phyloP scores from a whole-genome alignment of 768 basidiomycete species.

The Zangia roseola region DNA sequence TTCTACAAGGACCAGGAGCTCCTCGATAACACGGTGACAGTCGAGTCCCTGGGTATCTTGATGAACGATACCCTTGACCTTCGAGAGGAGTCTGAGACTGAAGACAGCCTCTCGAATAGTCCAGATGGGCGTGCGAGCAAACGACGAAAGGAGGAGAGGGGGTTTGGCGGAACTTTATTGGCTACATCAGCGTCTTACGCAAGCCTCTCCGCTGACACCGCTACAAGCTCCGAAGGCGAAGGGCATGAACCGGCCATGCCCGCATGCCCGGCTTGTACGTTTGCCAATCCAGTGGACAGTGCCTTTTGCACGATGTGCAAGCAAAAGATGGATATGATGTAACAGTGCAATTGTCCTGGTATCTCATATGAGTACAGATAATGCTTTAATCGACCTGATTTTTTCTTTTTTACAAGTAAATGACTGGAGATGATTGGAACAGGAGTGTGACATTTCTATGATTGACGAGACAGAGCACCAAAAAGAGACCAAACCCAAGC shows the following conservation, averaged over 20 bases:
- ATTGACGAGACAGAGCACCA: slow-evolving; percentile 29
- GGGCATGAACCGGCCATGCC: slow-evolving; percentile 35
- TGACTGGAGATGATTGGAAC: slow-evolving; percentile 12
- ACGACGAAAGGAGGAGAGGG: slow-evolving; percentile 55
- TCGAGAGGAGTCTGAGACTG: slow-evolving; percentile 58
- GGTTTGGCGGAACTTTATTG: slow-evolving; percentile 74
- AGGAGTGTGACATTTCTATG: slow-evolving; percentile 29
- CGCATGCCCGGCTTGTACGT: slow-evolving; percentile 62
- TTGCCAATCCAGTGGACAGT: slow-evolving; percentile 46
- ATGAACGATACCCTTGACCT: slow-evolving; percentile 68
- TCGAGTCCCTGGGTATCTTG: slow-evolving; percentile 55
- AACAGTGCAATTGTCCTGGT: slow-evolving; percentile 24
- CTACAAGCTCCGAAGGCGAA: slow-evolving; percentile 35
- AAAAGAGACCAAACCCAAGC: slow-evolving; percentile 22
- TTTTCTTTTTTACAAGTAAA: slow-evolving; percentile 24
- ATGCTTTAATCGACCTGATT: slow-evolving; percentile 32
- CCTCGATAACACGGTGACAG: slow-evolving; percentile 51
- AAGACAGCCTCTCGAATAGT: slow-evolving; percentile 51
- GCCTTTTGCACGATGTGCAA: slow-evolving; percentile 48
- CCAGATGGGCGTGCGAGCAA: slow-evolving; percentile 43
- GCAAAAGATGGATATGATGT: slow-evolving; percentile 26
- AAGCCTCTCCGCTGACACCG: slow-evolving; percentile 29
- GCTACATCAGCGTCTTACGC: slow-evolving; percentile 39
- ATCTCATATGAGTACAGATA: slow-evolving; percentile 35
- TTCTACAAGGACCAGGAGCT: slow-evolving; percentile 64